phyloP scores from a whole-genome alignment of 2,329 filamentous ascomycete genomes.

The Cladosporium phlei region DNA sequence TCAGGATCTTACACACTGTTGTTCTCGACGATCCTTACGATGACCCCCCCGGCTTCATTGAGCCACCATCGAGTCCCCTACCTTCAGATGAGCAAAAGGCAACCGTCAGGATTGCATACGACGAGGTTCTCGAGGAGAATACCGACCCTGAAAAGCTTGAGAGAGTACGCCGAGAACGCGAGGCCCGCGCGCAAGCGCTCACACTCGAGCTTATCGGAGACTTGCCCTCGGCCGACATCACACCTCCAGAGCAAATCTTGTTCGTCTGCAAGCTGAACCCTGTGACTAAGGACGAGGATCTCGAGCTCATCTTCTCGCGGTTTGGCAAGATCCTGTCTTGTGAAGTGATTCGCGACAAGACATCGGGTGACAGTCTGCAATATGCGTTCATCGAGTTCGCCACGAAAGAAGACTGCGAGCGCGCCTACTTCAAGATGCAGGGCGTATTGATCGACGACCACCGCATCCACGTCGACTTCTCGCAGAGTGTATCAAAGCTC shows the following conservation, averaged over 20 bases:
- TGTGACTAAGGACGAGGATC: slow-evolving; percentile 87
- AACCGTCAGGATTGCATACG: slow-evolving; percentile 86
- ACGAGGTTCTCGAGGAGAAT: slow-evolving; percentile 73
- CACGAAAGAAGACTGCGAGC: slow-evolving; percentile 85
- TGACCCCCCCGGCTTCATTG: slow-evolving; percentile 70
- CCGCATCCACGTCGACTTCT: slow-evolving; percentile 97
- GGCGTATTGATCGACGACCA: slow-evolving; percentile 94
- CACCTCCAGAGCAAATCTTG: slow-evolving; percentile 91
- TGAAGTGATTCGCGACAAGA: slow-evolving; percentile 90
- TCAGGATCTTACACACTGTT: slow-evolving; percentile 88
- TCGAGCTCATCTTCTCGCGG: slow-evolving; percentile 92
- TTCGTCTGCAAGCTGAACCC: slow-evolving; percentile 99
- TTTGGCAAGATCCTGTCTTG: slow-evolving; percentile 94
- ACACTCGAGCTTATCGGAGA: slow-evolving; percentile 98
- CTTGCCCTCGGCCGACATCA: slow-evolving; percentile 93
- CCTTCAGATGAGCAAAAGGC: slow-evolving; percentile 82
- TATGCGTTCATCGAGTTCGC: slow-evolving; percentile 98
- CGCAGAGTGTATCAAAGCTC: slow-evolving; percentile 82
- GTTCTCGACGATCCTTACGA: slow-evolving; percentile 88
- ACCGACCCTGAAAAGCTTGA: slow-evolving; percentile 78
- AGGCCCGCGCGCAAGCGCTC: slow-evolving; percentile 87
- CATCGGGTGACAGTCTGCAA: slow-evolving; percentile 89
- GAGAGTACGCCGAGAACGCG: slow-evolving; percentile 74
- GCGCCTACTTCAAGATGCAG: slow-evolving; percentile 98
- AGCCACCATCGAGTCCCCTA: slow-evolving; percentile 72